phyloP scores from a whole-genome alignment of 805 yeast genomes.

The Torulaspora gathmanii region DNA sequence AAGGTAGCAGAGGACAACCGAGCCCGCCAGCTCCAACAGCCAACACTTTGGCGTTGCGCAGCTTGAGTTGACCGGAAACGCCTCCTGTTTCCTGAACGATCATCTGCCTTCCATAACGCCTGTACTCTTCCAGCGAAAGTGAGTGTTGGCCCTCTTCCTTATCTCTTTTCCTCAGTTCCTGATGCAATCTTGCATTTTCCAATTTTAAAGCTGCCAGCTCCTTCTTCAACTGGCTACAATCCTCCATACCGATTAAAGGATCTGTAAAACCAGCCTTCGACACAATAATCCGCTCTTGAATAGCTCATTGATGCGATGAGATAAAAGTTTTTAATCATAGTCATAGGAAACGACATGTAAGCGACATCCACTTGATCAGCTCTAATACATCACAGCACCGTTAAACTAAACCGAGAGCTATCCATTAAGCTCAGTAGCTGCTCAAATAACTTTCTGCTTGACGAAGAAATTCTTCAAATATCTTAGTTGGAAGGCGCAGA shows the following conservation, averaged over 20 bases:
- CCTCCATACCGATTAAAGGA: slow-evolving; percentile 1
- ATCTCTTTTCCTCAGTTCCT: slow-evolving; percentile 11
- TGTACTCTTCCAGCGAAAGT: slow-evolving; percentile 59
- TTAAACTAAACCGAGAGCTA: neutral
- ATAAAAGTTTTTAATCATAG: neutral
- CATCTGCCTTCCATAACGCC: slow-evolving; percentile 91
- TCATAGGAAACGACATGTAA: slow-evolving; percentile 2
- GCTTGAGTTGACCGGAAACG: slow-evolving; percentile 48
- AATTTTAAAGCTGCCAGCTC: slow-evolving; percentile 26
- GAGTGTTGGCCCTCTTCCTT: slow-evolving; percentile 12
- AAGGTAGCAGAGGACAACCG: slow-evolving; percentile 86
- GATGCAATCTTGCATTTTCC: slow-evolving; percentile 29
- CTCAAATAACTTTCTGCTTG: slow-evolving; percentile 75
- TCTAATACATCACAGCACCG: too few species aligned
- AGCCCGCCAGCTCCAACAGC: slow-evolving; percentile 97
- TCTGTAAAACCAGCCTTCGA: neutral
- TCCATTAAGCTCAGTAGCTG: neutral
- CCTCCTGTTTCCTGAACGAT: slow-evolving; percentile 76
- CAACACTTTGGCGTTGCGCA: slow-evolving; percentile 56
- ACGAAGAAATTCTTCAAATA: slow-evolving; percentile 79
- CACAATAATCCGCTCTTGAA: neutral
- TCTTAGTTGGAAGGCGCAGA: slow-evolving; percentile 71
- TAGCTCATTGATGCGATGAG: slow-evolving; percentile 4
- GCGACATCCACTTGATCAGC: neutral
- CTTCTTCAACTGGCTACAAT: slow-evolving; percentile 5